Percentiles rank a stretch among this genome's conserved stretches.
phyloP scores from a whole-genome alignment of 257 asterid species.

The Orobanche coerulescens region DNA sequence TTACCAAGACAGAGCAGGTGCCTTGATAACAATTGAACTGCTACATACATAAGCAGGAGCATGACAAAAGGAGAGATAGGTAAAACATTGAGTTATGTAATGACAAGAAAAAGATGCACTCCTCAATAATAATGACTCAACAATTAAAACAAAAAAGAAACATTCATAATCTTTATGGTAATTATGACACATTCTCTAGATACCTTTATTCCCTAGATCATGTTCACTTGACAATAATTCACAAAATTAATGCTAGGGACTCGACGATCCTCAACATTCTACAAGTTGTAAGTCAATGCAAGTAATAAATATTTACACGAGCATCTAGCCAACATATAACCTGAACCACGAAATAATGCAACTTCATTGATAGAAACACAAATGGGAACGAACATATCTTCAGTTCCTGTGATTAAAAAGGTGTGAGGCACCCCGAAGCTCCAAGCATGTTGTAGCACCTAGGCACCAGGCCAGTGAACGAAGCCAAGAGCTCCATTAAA shows the following conservation, averaged over 20 bases:
- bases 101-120: neutral
- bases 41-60: neutral
- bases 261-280: neutral
- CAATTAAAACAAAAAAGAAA: neutral
- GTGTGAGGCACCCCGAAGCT: no score
- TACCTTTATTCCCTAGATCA: neutral
- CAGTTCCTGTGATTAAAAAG: no score
- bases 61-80: neutral
- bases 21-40: neutral
- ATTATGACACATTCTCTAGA: neutral
- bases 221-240: constrained; percentile 2
- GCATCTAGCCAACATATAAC: constrained; percentile 8
- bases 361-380: neutral
- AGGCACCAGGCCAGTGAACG: no score
- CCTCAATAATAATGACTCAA: neutral
- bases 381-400: neutral
- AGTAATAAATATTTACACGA: neutral
- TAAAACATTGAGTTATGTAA: neutral
- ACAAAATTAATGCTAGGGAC: neutral
- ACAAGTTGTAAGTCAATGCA: neutral
- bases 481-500: no score
- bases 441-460: no score
- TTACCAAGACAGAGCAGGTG: constrained; percentile 3
- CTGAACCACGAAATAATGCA: constrained; percentile 7
- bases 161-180: neutral